Base-by-base conservation (phyloP, 441 rosid genomes). In the Syzygium syzygioides region DNA sequence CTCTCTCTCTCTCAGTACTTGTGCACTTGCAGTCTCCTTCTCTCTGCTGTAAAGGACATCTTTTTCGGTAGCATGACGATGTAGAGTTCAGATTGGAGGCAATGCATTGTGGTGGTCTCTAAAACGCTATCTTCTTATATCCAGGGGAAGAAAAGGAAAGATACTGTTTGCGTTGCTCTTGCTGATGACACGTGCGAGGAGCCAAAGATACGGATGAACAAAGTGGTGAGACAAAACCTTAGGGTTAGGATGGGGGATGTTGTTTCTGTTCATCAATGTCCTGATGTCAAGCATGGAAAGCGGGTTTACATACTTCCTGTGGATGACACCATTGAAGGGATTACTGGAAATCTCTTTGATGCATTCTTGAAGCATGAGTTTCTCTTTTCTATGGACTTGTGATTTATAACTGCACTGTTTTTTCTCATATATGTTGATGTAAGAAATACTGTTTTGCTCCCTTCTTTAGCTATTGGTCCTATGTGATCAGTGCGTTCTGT, bases 171-270 rank as follows among this genome's bases (percentile, higher is more conserved):
- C 89, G 76, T 94, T 86, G 94, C 93, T 41, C 92, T 94, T 86
- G 95, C 93, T 90, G 95, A 94, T 53, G 94, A 94, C 1, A 91
- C 93, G 55, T 94, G 95, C 15, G 94, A 94, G 9, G 88, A 87
- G 71, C 92, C 93, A 1, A 93, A 90, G 85, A 92, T 93, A 55
- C 90, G 95, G 91, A 92, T 93, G 93, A 92, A 93, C 89, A 91
- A 93, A 83, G 94, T 93, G 88, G 91, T 93, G 30, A 87, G 95
- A 85, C 90, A 91, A 7, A 93, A 93, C 85, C 88, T 93, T 80
- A 92, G 94, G 89, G 94, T 93, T 87, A 84, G 95, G 19, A 93
- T 93, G 86, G 95, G 95, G 1, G 95, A 93, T 90, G 94, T 93
- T 64, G 91, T 93, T n/a, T 92, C 94, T 9, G 90, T 90, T 87